Base-by-base conservation (phyloP, 495 filamentous ascomycete species). In the Penicillium paradoxum region DNA sequence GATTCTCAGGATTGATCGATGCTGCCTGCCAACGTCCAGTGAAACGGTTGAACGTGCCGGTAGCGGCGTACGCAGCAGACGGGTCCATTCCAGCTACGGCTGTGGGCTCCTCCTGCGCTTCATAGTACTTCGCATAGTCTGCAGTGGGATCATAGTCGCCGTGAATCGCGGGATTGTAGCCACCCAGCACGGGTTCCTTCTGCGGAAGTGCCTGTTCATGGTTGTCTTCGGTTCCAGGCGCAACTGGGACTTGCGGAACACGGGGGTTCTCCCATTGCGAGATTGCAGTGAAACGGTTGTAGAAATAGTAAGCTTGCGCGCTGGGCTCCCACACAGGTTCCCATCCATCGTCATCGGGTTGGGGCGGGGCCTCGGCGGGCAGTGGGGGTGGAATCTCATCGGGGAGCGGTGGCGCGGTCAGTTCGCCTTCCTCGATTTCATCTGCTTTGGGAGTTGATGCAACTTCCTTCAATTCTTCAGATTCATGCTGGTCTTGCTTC, bases 121-220 rank as follows among this genome's bases (percentile, higher is more conserved):
- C 68, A 37, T 78, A 64, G 43, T 74, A 65, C 62, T 88, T 81
- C 13, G 93, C 93, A 67, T 98, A 98, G 66, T 88, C 84, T 5
- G 93, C 93, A 30, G 82, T 92, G 15, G 91, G 91, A 62, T 98
- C 92, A 73, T 97, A 98, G 70, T 88, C 85, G 53, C 93, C 93
- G 66, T 98, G 93, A 42, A 98, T 92, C 21, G 90, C 87, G 2
- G 93, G 93, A 62, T 97, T 93, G 74, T 98, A 98, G 53, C 91
- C 89, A 19, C 85, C 86, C 4, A 79, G 71, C 5, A 59, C 58
- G 15, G 73, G 59, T 4, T 66, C 50, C 46, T 64, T 55, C 25
- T 68, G 36, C 15, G 51, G 45, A 24, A 32, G 43, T 21, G 42
- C 29, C 17, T 41, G 49, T 38, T 54, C 50, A 6, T 64, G 54